A percentile compares a stretch with the other conserved stretches of the same genome.
Evolutionary conservation across 1,139 yeast genomes (phyloP).

Genomic region (Casaregolazyma lundiana): DNA sequence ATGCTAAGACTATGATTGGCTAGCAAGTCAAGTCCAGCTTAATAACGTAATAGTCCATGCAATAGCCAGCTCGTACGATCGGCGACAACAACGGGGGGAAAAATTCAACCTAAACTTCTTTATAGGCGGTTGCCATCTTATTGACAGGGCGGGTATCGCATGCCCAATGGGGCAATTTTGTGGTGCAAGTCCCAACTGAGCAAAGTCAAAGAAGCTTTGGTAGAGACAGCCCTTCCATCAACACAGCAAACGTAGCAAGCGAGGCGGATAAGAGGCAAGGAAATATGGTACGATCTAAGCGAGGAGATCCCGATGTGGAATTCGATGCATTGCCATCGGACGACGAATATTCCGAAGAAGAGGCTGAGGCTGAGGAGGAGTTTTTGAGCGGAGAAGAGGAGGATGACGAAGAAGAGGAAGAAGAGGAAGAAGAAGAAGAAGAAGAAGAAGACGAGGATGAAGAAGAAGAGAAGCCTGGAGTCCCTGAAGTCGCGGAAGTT

Average conservation of each 20-base stretch:
- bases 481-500: conserved; percentile 8
- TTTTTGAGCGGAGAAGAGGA: conserved; percentile 16
- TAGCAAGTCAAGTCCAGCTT: no score
- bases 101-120: neutral
- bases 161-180: neutral
- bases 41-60: no score
- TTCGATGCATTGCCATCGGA: conserved; percentile 21
- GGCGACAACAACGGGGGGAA: no score
- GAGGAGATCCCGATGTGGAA: conserved; percentile 21
- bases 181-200: neutral
- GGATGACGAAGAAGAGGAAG: conserved; percentile 14
- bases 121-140: neutral
- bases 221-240: neutral
- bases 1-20: no score
- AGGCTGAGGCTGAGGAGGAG: conserved; percentile 17
- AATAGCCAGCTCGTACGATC: no score
- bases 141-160: neutral
- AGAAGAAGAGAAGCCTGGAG: conserved; percentile 12
- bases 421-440: conserved; percentile 6
- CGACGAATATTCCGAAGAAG: conserved; percentile 18
- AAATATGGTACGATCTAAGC: conserved; percentile 16
- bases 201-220: no score
- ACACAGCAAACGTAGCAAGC: neutral
- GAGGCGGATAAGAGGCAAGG: neutral
- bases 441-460: conserved; percentile 14